Base-by-base conservation (phyloP, 805 yeast species). In the Saitoella complicata region DNA sequence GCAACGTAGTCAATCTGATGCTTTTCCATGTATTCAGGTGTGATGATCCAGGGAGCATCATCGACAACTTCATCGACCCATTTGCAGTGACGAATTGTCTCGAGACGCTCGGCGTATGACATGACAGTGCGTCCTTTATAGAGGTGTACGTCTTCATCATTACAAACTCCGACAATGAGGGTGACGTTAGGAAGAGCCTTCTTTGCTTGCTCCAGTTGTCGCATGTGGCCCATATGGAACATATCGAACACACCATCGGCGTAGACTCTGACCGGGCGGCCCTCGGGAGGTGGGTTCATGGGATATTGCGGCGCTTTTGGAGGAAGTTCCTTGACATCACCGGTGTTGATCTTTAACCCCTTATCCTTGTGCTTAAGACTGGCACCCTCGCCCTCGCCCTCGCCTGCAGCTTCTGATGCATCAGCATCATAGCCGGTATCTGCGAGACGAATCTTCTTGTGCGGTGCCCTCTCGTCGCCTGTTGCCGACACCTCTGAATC, bases 51-150 rank as follows among this genome's bases (percentile, higher is more conserved):
- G 9, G 98, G 98, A 1, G 96, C 95, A 60, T 83, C 69, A 31
- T 88, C 86, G 45, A 91, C 70, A 31, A 91, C 97, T 61, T 91
- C 97, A 60, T 91, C 97, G 29, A 91, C 98, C 98, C 98, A 91
- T 55, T 70, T 76, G 62, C 98, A 91, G 63, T 91, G 98, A 48
- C 73, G 72, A 49, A 91, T 67, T n/a, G 95, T 80, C 52, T 88
- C 97, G 53, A 79, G 77, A 48, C 98, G 75, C 59, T 88, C 96
- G 50, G 73, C 66, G 58, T 87, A 97, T 1, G 82, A 73, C 47
- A 91, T 68, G 5, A 91, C 98, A 0, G 98, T 91, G 51, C 91
- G 65, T 1, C 98, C 98, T 60, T 91, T 91, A 49, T 87, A 70
- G 53, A 78, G 80, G 65, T 91, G 97, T 1, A 97, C 88, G 54